Evolutionary conservation across 345 rosid species (phyloP), one percentile per base, ranked within the genome.

Genomic region (Acer saccharum): DNA sequence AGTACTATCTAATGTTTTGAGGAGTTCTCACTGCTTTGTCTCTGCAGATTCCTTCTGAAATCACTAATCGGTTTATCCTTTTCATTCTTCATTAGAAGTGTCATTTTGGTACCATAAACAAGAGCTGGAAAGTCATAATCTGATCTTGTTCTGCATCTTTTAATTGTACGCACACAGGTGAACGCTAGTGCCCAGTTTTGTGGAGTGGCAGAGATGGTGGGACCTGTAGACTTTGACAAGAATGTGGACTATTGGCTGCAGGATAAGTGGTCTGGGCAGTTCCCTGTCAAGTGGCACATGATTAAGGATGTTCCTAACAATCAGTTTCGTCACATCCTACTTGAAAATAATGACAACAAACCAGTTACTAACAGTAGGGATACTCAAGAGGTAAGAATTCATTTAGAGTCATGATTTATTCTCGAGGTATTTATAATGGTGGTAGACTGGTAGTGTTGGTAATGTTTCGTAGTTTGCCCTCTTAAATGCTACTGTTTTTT

Each of bases 341-440:
- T 94, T 14, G 87, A 88, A 86, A 92, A 80, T 78, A 94, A 94
- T 78, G 98, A 94, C 80, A 89, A 86, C 82, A 93, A 91, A 82
- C 98, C 98, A 25, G 96, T 91, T 48, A 93, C 98, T 78, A 93
- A 93, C 85, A 92, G 97, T 78, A 89, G 97, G 82, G 98, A 94
- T 75, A 90, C 98, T 79, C 98, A 92, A 86, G 97, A 92, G 95
- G 98, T 94, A 84, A 73, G 69, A 44, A 48, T 66, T 77, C 39
- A 71, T 72, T 69, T 46, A n/a, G 54, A 68, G 61, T 50, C 27
- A 25, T 29, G 61, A 39, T 61, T 23, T 44, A 11, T 68, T 23
- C 41, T 39, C n/a, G 71, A 32, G 61, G 29, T 61, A 50, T 29
- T 3, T 27, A 10, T 46, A n/a, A 35, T 72, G 44, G 5, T 52